Base-by-base conservation (phyloP, 805 yeast species). In the Saccharomycopsis olivae region DNA sequence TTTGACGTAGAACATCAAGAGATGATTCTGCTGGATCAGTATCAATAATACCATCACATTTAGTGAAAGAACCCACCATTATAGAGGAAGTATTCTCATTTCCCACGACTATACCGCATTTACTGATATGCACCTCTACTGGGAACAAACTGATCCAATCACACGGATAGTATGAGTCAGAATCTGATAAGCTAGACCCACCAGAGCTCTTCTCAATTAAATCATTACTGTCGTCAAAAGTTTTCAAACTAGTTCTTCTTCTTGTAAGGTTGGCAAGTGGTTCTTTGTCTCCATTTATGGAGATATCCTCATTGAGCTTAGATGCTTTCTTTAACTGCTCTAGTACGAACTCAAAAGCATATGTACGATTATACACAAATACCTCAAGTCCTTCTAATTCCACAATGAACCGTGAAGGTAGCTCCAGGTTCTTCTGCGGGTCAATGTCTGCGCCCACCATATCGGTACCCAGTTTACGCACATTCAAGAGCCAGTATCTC, bases 401-500 rank as follows among this genome's bases (percentile, higher is more conserved):
- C 2, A 87, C 53, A 3, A 66, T 49, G 43, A 78, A 68, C 29
- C 86, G 62, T 8, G 78, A 61, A 1, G 82, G 81, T 2, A 74
- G 67, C 30, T 60, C 56, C 9, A 56, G 60, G 51, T 77, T 75
- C n/a, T 58, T 58, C 14, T 43, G 41, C 3, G 29, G 8, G n/a
- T 16, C 20, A 29, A 29, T 29, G 24, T 30, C 24, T 21, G 43
- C 44, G 5, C 20, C 29, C 16, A 11, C 51, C 49, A n/a, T 45
- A 31, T 33, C 38, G 33, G 20, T 38, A 23, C 41, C 49, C 18
- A 44, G 44, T 34, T 30, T 52, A 48, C 71, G 59, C 14, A 67
- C 56, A 4, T 58, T 54, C 3, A 64, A 60, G 38, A 85, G 62
- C 97, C 97, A 92, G 56, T 86, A 89, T 45, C 94, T 60, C 97